Conservation (phyloP, 2,329 filamentous ascomycete species). For the Emergomyces africanus region DNA sequence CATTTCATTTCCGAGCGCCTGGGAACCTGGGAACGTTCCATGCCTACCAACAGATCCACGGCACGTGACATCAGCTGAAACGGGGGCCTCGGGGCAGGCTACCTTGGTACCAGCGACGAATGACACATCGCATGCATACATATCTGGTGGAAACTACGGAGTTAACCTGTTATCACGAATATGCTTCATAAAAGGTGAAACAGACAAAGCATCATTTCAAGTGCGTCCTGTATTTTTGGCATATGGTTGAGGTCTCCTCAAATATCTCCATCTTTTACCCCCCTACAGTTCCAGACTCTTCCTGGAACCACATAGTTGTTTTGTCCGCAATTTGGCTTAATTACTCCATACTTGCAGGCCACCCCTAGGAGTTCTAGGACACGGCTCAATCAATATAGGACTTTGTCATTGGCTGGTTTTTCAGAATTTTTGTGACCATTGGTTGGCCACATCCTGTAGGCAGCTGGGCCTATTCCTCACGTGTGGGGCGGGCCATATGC, state of each 20-base stretch:
- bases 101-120: background rate
- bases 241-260: too few species aligned
- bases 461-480: background rate
- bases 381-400: background rate
- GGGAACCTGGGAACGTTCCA: too few species aligned
- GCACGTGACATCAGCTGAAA: background rate
- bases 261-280: background rate
- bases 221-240: too few species aligned
- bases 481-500: background rate
- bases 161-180: too few species aligned
- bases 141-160: too few species aligned
- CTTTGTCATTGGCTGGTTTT: background rate
- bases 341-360: too few species aligned
- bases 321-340: background rate
- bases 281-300: background rate
- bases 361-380: too few species aligned
- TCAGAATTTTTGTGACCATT: background rate
- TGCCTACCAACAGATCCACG: background rate
- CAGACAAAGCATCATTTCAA: too few species aligned
- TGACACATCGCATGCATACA: too few species aligned
- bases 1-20: background rate
- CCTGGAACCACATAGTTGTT: background rate
- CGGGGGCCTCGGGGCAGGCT: background rate
- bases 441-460: background rate
- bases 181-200: too few species aligned